Evolutionary conservation across 1,284 basidiomycete species (phyloP), one percentile per base, ranked within the genome.

Genomic region (Cerioporus squamosus): DNA sequence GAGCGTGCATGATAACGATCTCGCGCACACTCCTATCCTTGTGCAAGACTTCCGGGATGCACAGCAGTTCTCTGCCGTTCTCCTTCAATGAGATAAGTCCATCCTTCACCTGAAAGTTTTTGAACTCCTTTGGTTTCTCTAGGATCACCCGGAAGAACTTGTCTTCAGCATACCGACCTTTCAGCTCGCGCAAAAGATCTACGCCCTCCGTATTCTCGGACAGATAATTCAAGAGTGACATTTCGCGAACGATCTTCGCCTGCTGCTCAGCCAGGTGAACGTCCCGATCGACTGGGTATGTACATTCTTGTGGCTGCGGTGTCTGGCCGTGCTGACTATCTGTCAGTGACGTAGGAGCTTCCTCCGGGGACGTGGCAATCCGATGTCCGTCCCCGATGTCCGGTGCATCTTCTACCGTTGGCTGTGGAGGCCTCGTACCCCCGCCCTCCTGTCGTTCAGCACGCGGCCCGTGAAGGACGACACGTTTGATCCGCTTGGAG

Each of bases 401-500:
- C n/a, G n/a, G n/a, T n/a, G n/a, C n/a, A n/a, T n/a, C n/a, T n/a
- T n/a, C n/a, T n/a, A n/a, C n/a, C n/a, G n/a, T n/a, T 15, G 38
- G 14, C n/a, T 26, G n/a, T 26, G 6, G 6, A 17, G 20, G 10
- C 15, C 15, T 15, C 15, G 40, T 12, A 42, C 40, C 4, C 17
- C 6, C 49, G 24, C 44, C 53, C 15, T 46, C 45, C 44, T 42
- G 51, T 36, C 43, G 7, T 52, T 33, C 43, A 17, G 4, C 43
- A 33, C 40, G 40, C 6, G 44, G 48, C 1, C 39, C 53, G 44
- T 55, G 56, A 6, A 62, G 53, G 22, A 55, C 45, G 43, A 62
- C 55, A 48, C 52, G 55, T 6, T 31, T 10, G 20, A 61, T 61
- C 8, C 51, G 55, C 39, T 54, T 47, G 0, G 60, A 42, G 20